A percentile compares a stretch with the other conserved stretches of the same genome.
These are phyloP conservation scores for Xylaria flabelliformis DNA, from an alignment of 495 filamentous ascomycete species.

Conservation along the genomic window DNA sequence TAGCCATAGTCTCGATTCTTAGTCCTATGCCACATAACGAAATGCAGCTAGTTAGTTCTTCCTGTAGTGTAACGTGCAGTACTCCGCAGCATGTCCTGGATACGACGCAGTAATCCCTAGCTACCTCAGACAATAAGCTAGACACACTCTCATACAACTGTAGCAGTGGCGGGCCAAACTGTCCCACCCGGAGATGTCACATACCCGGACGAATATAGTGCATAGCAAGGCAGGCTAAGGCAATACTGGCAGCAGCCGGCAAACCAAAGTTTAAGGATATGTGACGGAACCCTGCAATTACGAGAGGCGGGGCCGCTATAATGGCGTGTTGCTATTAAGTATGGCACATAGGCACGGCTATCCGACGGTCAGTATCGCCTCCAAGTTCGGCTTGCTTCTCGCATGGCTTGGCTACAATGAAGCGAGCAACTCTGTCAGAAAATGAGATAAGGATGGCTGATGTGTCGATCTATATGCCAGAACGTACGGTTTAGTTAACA, in stretches of 20 bases:
- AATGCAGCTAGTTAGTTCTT: neutral
- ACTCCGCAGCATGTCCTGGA: constrained; percentile 1
- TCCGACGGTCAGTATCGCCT: constrained; percentile 28
- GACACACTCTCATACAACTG: neutral
- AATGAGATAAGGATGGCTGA: neutral
- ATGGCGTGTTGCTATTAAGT: constrained; percentile 20
- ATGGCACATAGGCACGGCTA: constrained; percentile 28
- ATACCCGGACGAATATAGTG: neutral
- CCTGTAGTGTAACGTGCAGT: neutral
- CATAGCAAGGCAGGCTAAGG: neutral
- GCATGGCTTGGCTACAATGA: constrained; percentile 23
- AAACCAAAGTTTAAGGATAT: neutral
- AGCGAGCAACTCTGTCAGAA: constrained; percentile 7
- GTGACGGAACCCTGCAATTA: neutral
- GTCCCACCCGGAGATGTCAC: neutral
- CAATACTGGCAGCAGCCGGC: neutral
- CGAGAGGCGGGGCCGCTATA: neutral
- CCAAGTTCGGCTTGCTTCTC: neutral
- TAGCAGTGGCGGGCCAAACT: neutral
- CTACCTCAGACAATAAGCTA: neutral
- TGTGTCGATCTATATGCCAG: constrained; percentile 14
- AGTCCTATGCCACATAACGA: neutral
- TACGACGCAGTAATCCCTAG: constrained; percentile 6
- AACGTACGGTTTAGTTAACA: neutral
- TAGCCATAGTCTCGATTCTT: neutral